These are phyloP conservation scores for Malus fusca DNA, from an alignment of 306 rosid genomes.

Conservation along the genomic window DNA sequence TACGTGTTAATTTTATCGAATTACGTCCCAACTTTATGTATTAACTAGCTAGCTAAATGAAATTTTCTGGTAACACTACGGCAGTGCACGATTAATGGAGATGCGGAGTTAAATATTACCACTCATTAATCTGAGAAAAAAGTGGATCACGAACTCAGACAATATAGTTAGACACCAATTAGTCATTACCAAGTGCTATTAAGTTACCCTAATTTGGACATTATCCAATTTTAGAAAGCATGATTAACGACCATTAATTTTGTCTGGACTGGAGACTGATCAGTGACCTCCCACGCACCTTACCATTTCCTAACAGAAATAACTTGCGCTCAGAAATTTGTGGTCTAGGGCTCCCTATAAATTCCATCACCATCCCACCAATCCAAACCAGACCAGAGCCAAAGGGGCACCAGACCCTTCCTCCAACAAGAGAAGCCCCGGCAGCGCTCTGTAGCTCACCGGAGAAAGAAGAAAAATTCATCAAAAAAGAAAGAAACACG, in stretches of 20 bases:
- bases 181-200: not conserved
- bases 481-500: not conserved
- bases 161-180: not conserved
- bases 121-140: not conserved
- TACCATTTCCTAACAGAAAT: constrained; percentile 17
- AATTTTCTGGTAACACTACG: not conserved
- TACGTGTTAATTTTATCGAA: not conserved
- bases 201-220: not conserved
- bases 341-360: not conserved
- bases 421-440: not conserved
- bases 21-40: too few species aligned
- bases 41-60: not conserved
- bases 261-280: not conserved
- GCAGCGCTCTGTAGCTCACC: not conserved
- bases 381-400: not conserved
- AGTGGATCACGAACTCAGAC: not conserved
- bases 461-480: not conserved
- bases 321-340: not conserved
- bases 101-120: not conserved
- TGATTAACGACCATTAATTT: constrained; percentile 6
- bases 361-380: not conserved
- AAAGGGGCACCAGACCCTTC: constrained; percentile 14
- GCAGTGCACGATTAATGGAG: not conserved
- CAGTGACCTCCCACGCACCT: constrained; percentile 2
- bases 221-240: constrained; percentile 1